Base-by-base conservation (phyloP, 306 rosid genomes). In the Quercus ilex region DNA sequence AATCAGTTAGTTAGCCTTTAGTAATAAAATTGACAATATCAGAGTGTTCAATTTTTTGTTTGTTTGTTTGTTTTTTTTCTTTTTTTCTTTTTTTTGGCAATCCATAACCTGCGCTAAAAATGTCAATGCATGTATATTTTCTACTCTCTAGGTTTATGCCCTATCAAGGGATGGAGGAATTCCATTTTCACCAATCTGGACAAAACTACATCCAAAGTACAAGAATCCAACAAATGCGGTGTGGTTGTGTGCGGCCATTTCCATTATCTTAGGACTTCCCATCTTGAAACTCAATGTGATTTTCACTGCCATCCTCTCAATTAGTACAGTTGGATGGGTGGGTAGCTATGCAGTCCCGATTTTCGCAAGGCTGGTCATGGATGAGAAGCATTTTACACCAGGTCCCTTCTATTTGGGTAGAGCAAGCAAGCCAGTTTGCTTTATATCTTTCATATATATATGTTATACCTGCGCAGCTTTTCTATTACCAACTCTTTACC, bases 321-420 rank as follows among this genome's bases (percentile, higher is more conserved):
- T 67, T 33, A 35, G 72, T 35, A 67, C 72, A 5, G 4, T 67
- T n/a, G 72, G 72, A 67, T 67, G 72, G 72, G 72, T 67, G 25
- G 72, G 72, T 19, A 23, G 51, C 26, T 67, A 67, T 67, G 72
- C 72, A 35, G 17, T 67, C 26, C 72, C 72, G 10, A 67, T 67
- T n/a, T 67, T 67, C 3, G 72, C 72, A 10, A 67, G 72, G 26
- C n/a, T 67, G 23, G 72, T 67, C 6, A 67, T 67, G 72, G 72
- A 35, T 18, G 72, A 67, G 72, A 35, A 67, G 13, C 35, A 67
- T 9, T 67, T 67, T 10, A 67, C n/a, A 19, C 72, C 72, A 35
- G 72, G 72, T 33, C 72, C 72, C 25, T 67, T 67, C 52, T 67
- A 67, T 67, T 67, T 67, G 72, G 72, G 72, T 67, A 67, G 35